phyloP scores from a whole-genome alignment of 164 flowering plant species.

The Malania oleifera region DNA sequence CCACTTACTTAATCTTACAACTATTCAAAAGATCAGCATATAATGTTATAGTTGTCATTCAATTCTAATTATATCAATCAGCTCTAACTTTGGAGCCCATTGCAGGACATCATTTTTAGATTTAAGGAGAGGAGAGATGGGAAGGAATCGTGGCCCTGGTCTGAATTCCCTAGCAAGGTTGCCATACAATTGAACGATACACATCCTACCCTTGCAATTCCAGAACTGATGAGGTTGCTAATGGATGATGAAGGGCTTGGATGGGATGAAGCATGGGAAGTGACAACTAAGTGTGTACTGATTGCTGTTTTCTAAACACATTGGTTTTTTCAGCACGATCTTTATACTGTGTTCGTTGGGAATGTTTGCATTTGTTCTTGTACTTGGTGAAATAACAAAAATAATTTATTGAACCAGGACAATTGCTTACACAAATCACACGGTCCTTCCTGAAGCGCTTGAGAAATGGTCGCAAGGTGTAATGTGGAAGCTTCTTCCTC shows the following conservation, averaged over 20 bases:
- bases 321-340: background rate
- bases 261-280: slow-evolving; percentile 99
- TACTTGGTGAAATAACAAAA: background rate
- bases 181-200: slow-evolving; percentile 97
- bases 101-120: slow-evolving; percentile 84
- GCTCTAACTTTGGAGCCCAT: slow-evolving; percentile 8
- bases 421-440: slow-evolving; percentile 95
- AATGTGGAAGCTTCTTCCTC: slow-evolving; percentile 97
- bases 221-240: slow-evolving; percentile 89
- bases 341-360: background rate
- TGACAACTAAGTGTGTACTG: slow-evolving; percentile 56
- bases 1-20: too few relatives aligned
- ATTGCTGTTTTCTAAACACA: background rate
- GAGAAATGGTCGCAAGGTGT: slow-evolving; percentile 97
- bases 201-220: slow-evolving; percentile 96
- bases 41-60: background rate
- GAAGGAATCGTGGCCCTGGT: slow-evolving; percentile 55
- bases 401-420: slow-evolving; percentile 51
- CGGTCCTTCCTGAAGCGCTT: slow-evolving; percentile 97
- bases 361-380: background rate
- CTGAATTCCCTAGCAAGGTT: slow-evolving; percentile 84
- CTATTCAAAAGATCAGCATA: too few relatives aligned
- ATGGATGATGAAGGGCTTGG: slow-evolving; percentile 97
- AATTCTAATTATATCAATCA: background rate
- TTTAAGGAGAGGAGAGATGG: slow-evolving; percentile 78